Base-by-base conservation (phyloP, 2,329 filamentous ascomycete species). In the Aspergillus pseudoviridinutans region DNA sequence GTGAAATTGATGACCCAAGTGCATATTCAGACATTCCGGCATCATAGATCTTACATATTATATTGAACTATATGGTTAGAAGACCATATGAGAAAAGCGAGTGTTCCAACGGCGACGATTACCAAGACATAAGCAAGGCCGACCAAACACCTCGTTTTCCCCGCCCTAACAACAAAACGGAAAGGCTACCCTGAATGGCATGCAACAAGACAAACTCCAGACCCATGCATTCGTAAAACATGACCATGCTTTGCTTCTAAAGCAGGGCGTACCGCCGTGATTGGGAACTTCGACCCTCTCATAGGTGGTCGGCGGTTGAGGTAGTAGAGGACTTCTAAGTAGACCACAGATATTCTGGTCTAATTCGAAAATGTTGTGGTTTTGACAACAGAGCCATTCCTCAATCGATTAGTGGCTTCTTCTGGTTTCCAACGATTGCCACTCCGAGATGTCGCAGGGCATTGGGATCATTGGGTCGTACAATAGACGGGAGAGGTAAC, bases 401-500 rank as follows among this genome's bases (percentile, higher is more conserved):
- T 87, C 80, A 89, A 70, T 89, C 84, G 61, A 89, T 88, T 56
- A 88, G 69, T 20, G 84, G 83, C 66, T 87, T 87, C 66, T 85
- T 80, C 51, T 81, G 78, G 22, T 83, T 82, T 6, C 84, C 84
- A 7, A 88, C 84, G 62, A 87, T 82, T 2, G 84, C 81, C 59
- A 88, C 82, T 3, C 86, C 86, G 20, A 89, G 70, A 54, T 81
- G 79, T 51, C 80, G 77, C 53, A 88, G 76, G 32, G 85, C 85
- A 51, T 83, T 80, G 35, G 80, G 86, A 70, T 97, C 92, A 59
- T 84, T 87, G 4, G 91, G 87, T 52, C 89, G 82, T 57, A 97
- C 85, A 61, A 99, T 94, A 7, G 84, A 87, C 61, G 88, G 87
- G 1, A 92, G 88, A 0, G 94, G 92, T n/a, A 97, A 77, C 87